A percentile compares a stretch with the other conserved stretches of the same genome.
phyloP scores from a whole-genome alignment of 164 flowering plant genomes.

The Santalum album region DNA sequence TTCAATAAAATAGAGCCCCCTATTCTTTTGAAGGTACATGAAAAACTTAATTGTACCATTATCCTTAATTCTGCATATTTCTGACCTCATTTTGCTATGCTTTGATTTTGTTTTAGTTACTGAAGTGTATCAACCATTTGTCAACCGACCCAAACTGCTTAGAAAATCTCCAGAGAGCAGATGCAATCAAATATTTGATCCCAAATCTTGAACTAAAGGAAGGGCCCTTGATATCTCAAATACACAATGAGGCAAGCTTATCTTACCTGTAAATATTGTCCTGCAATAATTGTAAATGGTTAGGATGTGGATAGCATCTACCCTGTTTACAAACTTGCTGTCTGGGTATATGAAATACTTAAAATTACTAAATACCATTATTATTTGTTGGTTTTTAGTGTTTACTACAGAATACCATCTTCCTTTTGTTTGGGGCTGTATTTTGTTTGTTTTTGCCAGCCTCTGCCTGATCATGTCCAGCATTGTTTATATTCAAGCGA shows the following conservation, averaged over 20 bases:
- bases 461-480: not conserved
- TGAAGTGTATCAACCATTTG: conserved; percentile 85
- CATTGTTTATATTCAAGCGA: not conserved
- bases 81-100: not conserved
- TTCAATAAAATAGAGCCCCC: conserved; percentile 81
- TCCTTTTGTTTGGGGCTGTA: too few species aligned
- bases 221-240: conserved; percentile 73
- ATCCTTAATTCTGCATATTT: not conserved
- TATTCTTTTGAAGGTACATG: conserved; percentile 77
- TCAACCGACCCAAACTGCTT: conserved; percentile 97
- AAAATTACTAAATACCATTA: not conserved
- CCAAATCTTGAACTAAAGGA: conserved; percentile 96
- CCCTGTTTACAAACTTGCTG: not conserved
- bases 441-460: not conserved
- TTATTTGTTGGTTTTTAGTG: not conserved
- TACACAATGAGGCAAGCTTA: conserved; percentile 74
- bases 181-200: conserved; percentile 90
- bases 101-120: conserved; percentile 32
- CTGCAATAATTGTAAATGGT: not conserved
- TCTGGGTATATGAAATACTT: not conserved
- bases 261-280: not conserved
- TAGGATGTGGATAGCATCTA: not conserved
- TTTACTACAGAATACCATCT: too few species aligned
- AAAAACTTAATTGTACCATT: not conserved
- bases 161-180: conserved; percentile 94